These are phyloP conservation scores for Pleurotus ostreatus DNA, from an alignment of 768 basidiomycete genomes.

Conservation along the genomic window DNA sequence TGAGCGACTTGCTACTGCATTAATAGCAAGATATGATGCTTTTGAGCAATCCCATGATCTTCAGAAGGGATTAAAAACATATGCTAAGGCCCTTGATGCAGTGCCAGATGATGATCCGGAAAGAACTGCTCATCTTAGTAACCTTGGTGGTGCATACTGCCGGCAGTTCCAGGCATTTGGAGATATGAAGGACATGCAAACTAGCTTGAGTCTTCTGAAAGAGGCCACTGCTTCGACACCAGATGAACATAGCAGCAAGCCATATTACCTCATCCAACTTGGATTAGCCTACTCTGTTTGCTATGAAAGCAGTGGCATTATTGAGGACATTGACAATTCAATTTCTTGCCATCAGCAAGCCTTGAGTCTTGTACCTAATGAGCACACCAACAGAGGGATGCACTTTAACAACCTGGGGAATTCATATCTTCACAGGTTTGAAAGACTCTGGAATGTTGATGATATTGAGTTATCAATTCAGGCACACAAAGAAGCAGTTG, in stretches of 20 bases:
- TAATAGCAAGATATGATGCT: slow-evolving; percentile 2
- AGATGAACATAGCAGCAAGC: slow-evolving; percentile 8
- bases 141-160: slow-evolving; percentile 11
- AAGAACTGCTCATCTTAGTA: slow-evolving; percentile 6
- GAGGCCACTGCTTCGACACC: slow-evolving; percentile 11
- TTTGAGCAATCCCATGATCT: slow-evolving; percentile 12
- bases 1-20: slow-evolving; percentile 9
- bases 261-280: slow-evolving; percentile 14
- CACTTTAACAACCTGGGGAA: slow-evolving; percentile 12
- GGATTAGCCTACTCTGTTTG: slow-evolving; percentile 16
- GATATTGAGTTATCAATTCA: slow-evolving; percentile 12
- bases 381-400: neutral
- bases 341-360: slow-evolving; percentile 7
- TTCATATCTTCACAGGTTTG: slow-evolving; percentile 13
- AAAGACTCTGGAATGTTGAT: slow-evolving; percentile 3
- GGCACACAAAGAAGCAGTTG: slow-evolving; percentile 10
- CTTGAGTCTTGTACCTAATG: slow-evolving; percentile 6
- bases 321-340: slow-evolving; percentile 23
- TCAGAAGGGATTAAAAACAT: slow-evolving; percentile 8
- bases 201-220: slow-evolving; percentile 10
- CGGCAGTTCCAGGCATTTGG: slow-evolving; percentile 11
- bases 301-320: slow-evolving; percentile 18
- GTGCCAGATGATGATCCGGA: slow-evolving; percentile 8
- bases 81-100: slow-evolving; percentile 6
- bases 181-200: slow-evolving; percentile 13